A percentile compares a stretch with the other conserved stretches of the same genome.
phyloP scores from a whole-genome alignment of 2,329 filamentous ascomycete species.

The Clarireedia monteithiana region DNA sequence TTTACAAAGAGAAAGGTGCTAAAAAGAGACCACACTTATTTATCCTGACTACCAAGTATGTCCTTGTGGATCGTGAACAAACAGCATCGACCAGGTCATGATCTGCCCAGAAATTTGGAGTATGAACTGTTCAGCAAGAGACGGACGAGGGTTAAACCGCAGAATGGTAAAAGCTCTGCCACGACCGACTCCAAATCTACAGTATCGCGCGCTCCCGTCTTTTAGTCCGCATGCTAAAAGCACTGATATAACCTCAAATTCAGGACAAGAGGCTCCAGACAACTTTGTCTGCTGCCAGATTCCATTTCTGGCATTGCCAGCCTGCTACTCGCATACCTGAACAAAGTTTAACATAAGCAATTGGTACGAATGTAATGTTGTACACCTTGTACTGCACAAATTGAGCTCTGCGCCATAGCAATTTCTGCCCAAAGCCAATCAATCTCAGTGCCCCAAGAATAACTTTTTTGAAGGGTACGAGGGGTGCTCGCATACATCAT shows the following conservation, averaged over 20 bases:
- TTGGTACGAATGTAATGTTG: neutral
- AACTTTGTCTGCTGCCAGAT: slow-evolving; percentile 3
- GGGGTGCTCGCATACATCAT: too few species aligned
- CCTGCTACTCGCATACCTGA: neutral
- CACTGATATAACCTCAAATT: neutral
- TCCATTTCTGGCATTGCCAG: neutral
- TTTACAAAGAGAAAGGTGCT: too few species aligned
- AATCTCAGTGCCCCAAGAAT: neutral
- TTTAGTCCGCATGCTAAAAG: slow-evolving; percentile 4
- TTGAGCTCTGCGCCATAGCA: neutral
- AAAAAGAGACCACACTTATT: too few species aligned
- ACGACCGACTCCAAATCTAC: neutral
- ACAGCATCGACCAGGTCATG: neutral
- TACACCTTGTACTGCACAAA: neutral
- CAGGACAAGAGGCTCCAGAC: neutral
- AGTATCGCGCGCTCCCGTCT: neutral
- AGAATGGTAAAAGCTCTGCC: slow-evolving; percentile 7
- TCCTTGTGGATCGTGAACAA: slow-evolving; percentile 5
- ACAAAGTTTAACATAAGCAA: neutral
- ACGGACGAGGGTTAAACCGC: slow-evolving; percentile 2
- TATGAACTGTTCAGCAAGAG: slow-evolving; percentile 5
- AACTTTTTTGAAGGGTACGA: too few species aligned
- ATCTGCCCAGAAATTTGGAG: neutral
- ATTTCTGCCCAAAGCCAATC: slow-evolving; percentile 3
- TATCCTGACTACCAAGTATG: neutral